Percentiles rank a stretch among this genome's conserved stretches.
Conservation (phyloP, 805 yeast species). For the Candida patagonica region DNA sequence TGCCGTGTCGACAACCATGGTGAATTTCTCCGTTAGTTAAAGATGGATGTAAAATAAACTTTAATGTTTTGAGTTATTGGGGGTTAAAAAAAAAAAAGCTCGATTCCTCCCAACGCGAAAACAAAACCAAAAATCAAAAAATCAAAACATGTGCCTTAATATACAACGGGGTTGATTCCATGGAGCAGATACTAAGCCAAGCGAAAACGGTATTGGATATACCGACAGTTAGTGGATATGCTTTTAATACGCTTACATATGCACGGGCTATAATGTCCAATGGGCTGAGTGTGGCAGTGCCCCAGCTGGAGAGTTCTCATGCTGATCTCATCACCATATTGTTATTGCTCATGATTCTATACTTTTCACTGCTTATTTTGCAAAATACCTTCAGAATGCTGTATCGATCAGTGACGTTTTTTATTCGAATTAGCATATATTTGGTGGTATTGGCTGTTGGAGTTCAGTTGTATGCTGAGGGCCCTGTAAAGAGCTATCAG, state of each 20-base stretch:
- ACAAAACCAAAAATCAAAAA: neutral
- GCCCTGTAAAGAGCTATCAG: constrained; percentile 6
- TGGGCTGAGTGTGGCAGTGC: neutral
- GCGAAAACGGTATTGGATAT: too few species aligned
- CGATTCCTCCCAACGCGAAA: neutral
- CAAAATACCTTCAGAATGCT: constrained; percentile 18
- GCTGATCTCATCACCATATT: constrained; percentile 15
- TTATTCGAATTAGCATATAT: constrained; percentile 13
- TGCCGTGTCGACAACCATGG: constrained; percentile 75
- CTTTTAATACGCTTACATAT: neutral
- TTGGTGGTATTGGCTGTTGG: neutral
- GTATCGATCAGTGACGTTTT: constrained; percentile 14
- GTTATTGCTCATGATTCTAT: constrained; percentile 18
- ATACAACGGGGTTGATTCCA: too few species aligned
- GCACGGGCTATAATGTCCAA: neutral
- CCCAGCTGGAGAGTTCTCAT: neutral
- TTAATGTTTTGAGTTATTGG: neutral
- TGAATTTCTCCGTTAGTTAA: neutral
- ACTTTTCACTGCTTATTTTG: constrained; percentile 19
- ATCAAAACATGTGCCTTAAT: too few species aligned
- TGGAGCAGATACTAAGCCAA: too few species aligned
- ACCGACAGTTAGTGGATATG: neutral
- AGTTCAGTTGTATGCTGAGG: constrained; percentile 7
- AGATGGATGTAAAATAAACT: neutral
- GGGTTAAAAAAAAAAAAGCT: neutral